Percentiles rank a stretch among this genome's conserved stretches.
These are phyloP conservation scores for Oemleria cerasiformis DNA, from an alignment of 306 rosid genomes.

Conservation along the genomic window DNA sequence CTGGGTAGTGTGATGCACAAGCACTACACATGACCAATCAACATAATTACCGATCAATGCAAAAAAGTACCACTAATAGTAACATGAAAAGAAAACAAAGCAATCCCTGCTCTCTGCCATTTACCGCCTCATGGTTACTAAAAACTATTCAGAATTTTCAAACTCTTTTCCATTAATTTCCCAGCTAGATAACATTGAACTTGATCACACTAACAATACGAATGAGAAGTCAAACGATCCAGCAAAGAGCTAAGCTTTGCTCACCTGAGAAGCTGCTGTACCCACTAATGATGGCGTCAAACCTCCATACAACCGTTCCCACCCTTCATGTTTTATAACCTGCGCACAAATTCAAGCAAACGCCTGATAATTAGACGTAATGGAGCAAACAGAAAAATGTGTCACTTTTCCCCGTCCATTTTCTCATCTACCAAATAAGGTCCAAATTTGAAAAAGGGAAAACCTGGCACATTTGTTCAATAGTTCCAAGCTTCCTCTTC, in stretches of 20 bases:
- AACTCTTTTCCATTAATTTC: not conserved
- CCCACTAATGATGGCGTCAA: conserved; percentile 78
- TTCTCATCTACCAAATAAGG: conserved; percentile 9
- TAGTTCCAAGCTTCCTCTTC: conserved; percentile 53
- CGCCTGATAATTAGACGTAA: not conserved
- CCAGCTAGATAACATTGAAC: conserved; percentile 3
- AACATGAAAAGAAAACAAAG: too few relatives aligned
- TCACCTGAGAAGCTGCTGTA: conserved; percentile 95
- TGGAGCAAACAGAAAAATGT: not conserved
- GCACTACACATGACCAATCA: not conserved
- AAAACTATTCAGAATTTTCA: not conserved
- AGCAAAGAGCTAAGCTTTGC: conserved; percentile 25
- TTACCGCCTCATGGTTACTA: too few relatives aligned
- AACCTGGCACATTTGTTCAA: conserved; percentile 68
- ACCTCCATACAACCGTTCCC: conserved; percentile 90
- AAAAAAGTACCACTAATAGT: too few relatives aligned
- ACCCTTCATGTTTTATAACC: conserved; percentile 89
- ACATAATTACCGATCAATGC: not conserved
- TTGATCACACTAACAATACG: not conserved
- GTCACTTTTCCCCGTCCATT: conserved; percentile 4
- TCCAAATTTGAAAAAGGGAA: not conserved
- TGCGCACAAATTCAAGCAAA: conserved; percentile 17
- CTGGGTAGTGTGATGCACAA: not conserved
- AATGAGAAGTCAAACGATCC: conserved; percentile 2
- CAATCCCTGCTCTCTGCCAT: not conserved